phyloP scores from a whole-genome alignment of 148 eudicot species.

The Vaccinium myrtillus region DNA sequence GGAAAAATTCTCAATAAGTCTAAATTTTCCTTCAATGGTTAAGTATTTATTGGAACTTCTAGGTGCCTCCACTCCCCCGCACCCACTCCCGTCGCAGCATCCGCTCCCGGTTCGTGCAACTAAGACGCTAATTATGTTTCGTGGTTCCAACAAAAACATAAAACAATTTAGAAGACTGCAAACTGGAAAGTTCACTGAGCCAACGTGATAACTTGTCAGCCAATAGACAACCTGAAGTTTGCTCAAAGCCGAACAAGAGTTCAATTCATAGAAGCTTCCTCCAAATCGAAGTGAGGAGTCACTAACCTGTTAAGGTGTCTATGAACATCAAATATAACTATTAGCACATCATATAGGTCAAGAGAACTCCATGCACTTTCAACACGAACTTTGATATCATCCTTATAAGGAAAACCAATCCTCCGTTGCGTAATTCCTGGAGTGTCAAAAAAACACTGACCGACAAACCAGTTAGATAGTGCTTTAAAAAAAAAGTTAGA shows the following conservation, averaged over 20 bases:
- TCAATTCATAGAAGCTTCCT: background rate
- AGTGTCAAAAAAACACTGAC: slow-evolving; percentile 97
- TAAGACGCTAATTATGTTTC: background rate
- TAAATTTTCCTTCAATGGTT: too few species aligned
- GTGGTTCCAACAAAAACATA: background rate
- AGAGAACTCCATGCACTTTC: slow-evolving; percentile 86
- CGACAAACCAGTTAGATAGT: slow-evolving; percentile 20
- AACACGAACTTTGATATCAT: slow-evolving; percentile 69
- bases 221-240: background rate
- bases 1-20: too few species aligned
- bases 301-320: slow-evolving; percentile 84
- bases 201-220: background rate
- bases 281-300: slow-evolving; percentile 4
- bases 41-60: too few species aligned
- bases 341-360: slow-evolving; percentile 71
- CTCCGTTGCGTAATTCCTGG: slow-evolving; percentile 86
- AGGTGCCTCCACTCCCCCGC: too few species aligned
- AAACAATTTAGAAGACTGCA: background rate
- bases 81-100: too few species aligned
- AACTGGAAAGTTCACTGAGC: background rate
- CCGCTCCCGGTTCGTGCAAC: too few species aligned
- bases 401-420: slow-evolving; percentile 64
- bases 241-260: background rate
- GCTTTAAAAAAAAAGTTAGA: slow-evolving; percentile 7
- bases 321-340: slow-evolving; percentile 92